Base-by-base conservation (phyloP, 257 asterid genomes). In the Solanum corneliomulleri region DNA sequence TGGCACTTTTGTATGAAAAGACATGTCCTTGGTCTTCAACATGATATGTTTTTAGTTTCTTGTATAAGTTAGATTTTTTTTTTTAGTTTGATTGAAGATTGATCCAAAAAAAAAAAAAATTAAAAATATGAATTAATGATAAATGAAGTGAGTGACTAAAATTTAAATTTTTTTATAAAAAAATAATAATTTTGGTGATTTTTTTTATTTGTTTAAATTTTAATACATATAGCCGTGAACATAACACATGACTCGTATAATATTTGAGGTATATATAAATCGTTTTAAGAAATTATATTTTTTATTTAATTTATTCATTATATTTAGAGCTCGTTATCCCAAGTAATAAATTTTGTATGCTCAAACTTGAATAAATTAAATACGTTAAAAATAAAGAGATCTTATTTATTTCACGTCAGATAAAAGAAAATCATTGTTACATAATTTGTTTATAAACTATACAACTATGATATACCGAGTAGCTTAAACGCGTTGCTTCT, bases 111-210 rank as follows among this genome's bases (percentile, higher is more conserved):
- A 16, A 16, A 16, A 16, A 15, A 12, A 1, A 5, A 20, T 83
- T 8, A 60, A 35, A 2, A 5, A 11, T 2, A 7, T n/a, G 16
- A 1, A 0, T 13, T 6, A 39, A 0, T 1, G 0, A 0, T 14
- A 1, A 77, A 25, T 44, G 0, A 77, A 42, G 21, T n/a, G 2
- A 42, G 23, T 3, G 7, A 18, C 0, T 1, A 4, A 20, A 74
- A 12, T 10, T 21, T 1, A 74, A 9, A 21, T 5, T 66, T 5
- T 66, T 66, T 8, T 12, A 1, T 11, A 25, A 25, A 66, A 66
- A 25, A 1, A 14, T 3, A 29, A 7, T 29, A 29, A 29, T 15
- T 14, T 69, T 15, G 5, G 3, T 69, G 6, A 15, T 69, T 69
- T 15, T 12, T 15, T 31, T 31, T 14, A 15, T 3, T 16, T 15